phyloP scores from a whole-genome alignment of 441 rosid genomes.

The Cnidoscolus chayamansa region DNA sequence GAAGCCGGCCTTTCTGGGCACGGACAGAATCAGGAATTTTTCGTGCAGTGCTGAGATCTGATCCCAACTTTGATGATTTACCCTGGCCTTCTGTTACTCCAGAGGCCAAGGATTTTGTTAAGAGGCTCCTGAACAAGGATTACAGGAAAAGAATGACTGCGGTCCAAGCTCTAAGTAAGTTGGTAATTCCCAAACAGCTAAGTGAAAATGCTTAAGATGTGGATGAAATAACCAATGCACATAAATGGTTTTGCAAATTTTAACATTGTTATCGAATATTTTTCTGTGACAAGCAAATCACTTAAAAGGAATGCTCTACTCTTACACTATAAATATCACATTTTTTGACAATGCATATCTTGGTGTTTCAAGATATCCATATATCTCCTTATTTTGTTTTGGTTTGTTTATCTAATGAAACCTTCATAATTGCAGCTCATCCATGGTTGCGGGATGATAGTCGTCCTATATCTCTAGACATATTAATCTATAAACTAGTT shows the following conservation, averaged over 20 bases:
- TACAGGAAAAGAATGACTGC: conserved; percentile 92
- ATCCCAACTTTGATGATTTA: conserved; percentile 75
- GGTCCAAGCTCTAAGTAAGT: conserved; percentile 91
- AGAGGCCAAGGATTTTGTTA: conserved; percentile 89
- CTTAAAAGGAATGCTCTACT: too few species aligned
- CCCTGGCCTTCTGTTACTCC: conserved; percentile 89
- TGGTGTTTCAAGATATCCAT: too few species aligned
- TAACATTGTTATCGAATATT: not conserved
- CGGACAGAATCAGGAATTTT: conserved; percentile 97
- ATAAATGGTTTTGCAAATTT: conserved; percentile 2
- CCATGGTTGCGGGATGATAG: conserved; percentile 76
- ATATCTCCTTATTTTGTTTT: not conserved
- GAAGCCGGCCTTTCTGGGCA: conserved; percentile 98
- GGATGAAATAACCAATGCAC: not conserved
- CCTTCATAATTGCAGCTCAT: conserved; percentile 51
- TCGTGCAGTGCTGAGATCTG: conserved; percentile 84
- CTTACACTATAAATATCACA: not conserved
- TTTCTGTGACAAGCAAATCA: not conserved
- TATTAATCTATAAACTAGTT: conserved; percentile 34
- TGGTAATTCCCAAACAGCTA: conserved; percentile 4
- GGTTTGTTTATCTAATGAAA: conserved; percentile 10
- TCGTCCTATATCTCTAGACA: conserved; percentile 59
- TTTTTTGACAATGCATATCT: not conserved
- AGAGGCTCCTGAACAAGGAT: conserved; percentile 87
- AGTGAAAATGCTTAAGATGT: not conserved